Percentiles rank a stretch among this genome's conserved stretches.
These are phyloP conservation scores for Solanum chaucha DNA, from an alignment of 257 asterid species.

Conservation along the genomic window DNA sequence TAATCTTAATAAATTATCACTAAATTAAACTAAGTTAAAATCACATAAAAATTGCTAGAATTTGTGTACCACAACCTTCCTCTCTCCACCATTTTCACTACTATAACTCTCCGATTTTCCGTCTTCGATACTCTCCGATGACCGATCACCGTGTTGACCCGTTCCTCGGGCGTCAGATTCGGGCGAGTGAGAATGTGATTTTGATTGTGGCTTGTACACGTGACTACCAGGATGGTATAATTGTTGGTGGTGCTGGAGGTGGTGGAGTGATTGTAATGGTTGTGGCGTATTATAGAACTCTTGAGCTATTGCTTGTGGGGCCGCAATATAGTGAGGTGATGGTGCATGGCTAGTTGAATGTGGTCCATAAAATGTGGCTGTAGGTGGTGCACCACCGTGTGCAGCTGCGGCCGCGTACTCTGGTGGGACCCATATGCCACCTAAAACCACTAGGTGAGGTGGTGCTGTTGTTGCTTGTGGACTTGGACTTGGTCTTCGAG, in stretches of 20 bases:
- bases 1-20: background rate
- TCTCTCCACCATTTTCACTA: constrained; percentile 53
- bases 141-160: constrained; percentile 24
- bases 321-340: constrained; percentile 31
- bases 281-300: constrained; percentile 50
- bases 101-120: constrained; percentile 77
- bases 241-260: constrained; percentile 36
- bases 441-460: constrained; percentile 70
- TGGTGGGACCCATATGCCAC: constrained; percentile 95
- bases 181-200: constrained; percentile 42
- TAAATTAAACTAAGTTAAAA: background rate
- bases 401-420: constrained; percentile 70
- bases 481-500: constrained; percentile 92
- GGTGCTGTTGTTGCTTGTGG: constrained; percentile 54
- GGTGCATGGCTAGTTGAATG: constrained; percentile 36
- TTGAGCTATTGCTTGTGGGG: constrained; percentile 22
- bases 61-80: constrained; percentile 18
- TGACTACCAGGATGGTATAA: constrained; percentile 57
- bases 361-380: constrained; percentile 51
- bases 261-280: constrained; percentile 24
- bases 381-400: constrained; percentile 41
- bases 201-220: constrained; percentile 32
- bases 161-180: constrained; percentile 42
- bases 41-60: background rate
- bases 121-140: constrained; percentile 84